Base-by-base conservation (phyloP, 202 grass and related monocot genomes). In the Zoysia matrella region DNA sequence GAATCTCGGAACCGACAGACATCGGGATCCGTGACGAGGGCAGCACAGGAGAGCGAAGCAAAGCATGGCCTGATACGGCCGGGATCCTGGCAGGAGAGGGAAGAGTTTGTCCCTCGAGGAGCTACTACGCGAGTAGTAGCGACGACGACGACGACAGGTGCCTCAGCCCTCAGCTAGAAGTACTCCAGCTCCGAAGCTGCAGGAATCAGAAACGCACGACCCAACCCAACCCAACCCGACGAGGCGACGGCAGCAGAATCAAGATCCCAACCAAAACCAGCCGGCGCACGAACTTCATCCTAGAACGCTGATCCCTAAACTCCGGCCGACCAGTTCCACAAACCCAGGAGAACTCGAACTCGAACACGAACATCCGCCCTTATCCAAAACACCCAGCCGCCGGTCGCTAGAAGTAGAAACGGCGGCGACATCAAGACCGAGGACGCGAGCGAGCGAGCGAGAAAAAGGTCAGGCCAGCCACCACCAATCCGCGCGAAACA, bases 351-450 rank as follows among this genome's bases (percentile, higher is more conserved):
- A 85, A 72, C 52, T 74, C 83, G 72, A 62, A 81, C 48, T 36
- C n/a, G 47, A 12, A 13, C 53, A 14, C 52, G 30, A 36, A 36
- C 30, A 36, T 36, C 30, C 30, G 30, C 39, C 61, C 67, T 77
- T 67, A 77, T 82, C 82, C 60, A 63, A 73, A 62, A 79, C 5
- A 7, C 14, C 4, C 43, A 2, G 14, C 39, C 61, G 69, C 4
- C 3, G 47, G 14, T 61, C 5, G 5, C 76, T 73, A 54, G 47
- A 89, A 86, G 70, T 83, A 42, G 74, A 86, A 79, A 86, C 68
- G 46, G 56, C 14, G 44, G 49, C 60, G 47, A 79, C 88, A 89
- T 86, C 74, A 78, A 78, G 53, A 51, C 40, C 88, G 68, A 82
- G 83, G 73, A 36, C 30, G 30, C 53, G 16, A 2, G 40, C 52